Percentiles rank a stretch among this genome's conserved stretches.
Conservation (phyloP, 2,329 filamentous ascomycete species). For the Aspergillus bombycis region DNA sequence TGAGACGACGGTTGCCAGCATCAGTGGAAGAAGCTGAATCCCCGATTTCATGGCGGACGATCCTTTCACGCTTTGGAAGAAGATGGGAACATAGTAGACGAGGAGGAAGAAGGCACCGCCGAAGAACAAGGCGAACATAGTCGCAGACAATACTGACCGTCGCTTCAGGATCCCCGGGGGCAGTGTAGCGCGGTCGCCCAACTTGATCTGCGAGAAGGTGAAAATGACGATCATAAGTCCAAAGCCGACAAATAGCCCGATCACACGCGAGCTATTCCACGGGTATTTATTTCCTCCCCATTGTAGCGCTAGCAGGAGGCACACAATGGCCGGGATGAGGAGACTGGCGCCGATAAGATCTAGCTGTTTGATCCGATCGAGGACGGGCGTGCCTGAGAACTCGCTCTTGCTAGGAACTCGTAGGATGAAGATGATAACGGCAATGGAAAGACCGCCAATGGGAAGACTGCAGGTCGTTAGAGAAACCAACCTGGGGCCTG, state of each 20-base stretch:
- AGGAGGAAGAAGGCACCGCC: constrained; percentile 44
- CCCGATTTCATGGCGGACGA: constrained; percentile 49
- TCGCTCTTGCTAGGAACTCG: constrained; percentile 42
- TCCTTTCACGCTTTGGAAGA: constrained; percentile 52
- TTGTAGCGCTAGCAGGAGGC: constrained; percentile 27
- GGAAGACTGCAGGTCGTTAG: constrained; percentile 30
- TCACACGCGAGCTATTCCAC: constrained; percentile 27
- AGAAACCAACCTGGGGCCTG: not conserved
- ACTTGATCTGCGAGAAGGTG: constrained; percentile 45
- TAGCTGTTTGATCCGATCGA: constrained; percentile 43
- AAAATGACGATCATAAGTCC: constrained; percentile 48
- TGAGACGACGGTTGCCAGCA: constrained; percentile 40
- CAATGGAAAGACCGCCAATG: constrained; percentile 44
- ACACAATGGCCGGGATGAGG: constrained; percentile 30
- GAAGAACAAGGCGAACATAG: constrained; percentile 40
- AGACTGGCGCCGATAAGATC: constrained; percentile 40
- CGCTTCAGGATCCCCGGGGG: constrained; percentile 55
- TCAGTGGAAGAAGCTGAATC: constrained; percentile 46
- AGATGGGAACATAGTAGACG: constrained; percentile 49
- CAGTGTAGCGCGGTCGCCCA: constrained; percentile 54
- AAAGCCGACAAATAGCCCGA: constrained; percentile 26
- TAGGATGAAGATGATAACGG: constrained; percentile 54
- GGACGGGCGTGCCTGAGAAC: constrained; percentile 33
- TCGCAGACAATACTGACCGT: constrained; percentile 41
- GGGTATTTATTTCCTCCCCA: constrained; percentile 28